Conservation (phyloP, 1,284 basidiomycete species). For the Sanguinoderma infundibulare region DNA sequence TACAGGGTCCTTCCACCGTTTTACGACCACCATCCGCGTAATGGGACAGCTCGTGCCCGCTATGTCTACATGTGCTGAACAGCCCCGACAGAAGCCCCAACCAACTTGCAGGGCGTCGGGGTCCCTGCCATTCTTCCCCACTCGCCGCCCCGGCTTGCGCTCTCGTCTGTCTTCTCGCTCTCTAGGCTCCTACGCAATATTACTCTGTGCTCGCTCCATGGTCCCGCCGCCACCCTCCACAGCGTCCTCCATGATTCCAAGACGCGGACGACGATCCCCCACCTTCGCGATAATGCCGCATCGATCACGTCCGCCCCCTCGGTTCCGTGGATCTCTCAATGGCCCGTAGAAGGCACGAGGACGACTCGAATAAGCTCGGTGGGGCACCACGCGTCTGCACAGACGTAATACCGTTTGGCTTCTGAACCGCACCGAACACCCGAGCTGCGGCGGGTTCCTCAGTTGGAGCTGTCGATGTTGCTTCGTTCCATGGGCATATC, state of each 20-base stretch:
- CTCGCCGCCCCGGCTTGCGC: background rate
- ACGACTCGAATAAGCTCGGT: too few relatives aligned
- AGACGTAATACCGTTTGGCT: too few relatives aligned
- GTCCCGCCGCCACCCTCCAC: too few relatives aligned
- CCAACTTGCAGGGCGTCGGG: slow-evolving; percentile 8
- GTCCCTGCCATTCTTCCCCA: slow-evolving; percentile 8
- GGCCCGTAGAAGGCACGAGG: too few relatives aligned
- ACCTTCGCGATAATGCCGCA: background rate
- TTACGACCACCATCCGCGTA: background rate
- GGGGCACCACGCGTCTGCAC: too few relatives aligned
- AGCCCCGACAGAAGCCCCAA: background rate
- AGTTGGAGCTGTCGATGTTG: too few relatives aligned
- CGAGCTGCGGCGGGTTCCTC: background rate
- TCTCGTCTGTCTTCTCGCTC: background rate
- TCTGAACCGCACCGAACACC: background rate
- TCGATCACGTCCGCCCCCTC: too few relatives aligned
- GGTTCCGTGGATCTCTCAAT: too few relatives aligned
- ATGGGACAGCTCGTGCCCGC: background rate
- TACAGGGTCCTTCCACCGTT: background rate
- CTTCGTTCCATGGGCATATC: too few relatives aligned
- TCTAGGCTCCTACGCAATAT: too few relatives aligned
- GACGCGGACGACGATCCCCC: background rate
- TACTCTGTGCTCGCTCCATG: too few relatives aligned
- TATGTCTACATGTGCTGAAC: background rate
- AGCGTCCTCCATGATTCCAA: background rate